A percentile compares a stretch with the other conserved stretches of the same genome.
Conservation (phyloP, 768 basidiomycete genomes). For the Rhizopogon vulgaris region DNA sequence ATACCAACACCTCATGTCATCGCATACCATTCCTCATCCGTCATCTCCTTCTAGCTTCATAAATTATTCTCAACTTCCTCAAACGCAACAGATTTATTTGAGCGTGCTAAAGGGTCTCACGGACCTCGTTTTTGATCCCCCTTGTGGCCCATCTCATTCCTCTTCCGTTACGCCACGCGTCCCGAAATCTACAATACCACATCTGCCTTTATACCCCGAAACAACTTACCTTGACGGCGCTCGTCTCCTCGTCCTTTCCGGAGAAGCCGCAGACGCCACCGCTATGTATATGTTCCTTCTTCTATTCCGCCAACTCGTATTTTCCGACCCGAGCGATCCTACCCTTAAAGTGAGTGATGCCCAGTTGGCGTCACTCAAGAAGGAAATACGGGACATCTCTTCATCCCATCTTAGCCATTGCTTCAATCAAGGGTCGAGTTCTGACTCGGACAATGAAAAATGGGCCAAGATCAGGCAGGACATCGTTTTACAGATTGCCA, state of each 20-base stretch:
- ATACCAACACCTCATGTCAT: constrained; percentile 37
- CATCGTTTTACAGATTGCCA: constrained; percentile 71
- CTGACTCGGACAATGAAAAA: constrained; percentile 39
- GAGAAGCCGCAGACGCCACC: constrained; percentile 70
- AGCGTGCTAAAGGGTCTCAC: constrained; percentile 53
- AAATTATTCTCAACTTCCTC: constrained; percentile 39
- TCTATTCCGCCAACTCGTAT: constrained; percentile 70
- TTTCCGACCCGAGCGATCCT: constrained; percentile 37
- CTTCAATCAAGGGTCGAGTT: constrained; percentile 32
- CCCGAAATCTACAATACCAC: constrained; percentile 19
- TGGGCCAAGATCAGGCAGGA: constrained; percentile 56
- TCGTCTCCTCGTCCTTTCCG: constrained; percentile 57
- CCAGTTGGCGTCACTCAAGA: constrained; percentile 57
- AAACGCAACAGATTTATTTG: constrained; percentile 40
- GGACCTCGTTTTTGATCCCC: constrained; percentile 59
- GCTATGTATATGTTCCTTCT: constrained; percentile 77
- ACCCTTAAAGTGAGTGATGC: constrained; percentile 40
- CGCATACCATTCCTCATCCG: constrained; percentile 37
- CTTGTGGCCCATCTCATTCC: constrained; percentile 25
- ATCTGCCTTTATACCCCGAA: constrained; percentile 57
- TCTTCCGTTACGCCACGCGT: constrained; percentile 26
- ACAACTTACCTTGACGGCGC: constrained; percentile 75
- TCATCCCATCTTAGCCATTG: constrained; percentile 57
- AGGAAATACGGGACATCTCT: constrained; percentile 65
- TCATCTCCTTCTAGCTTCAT: constrained; percentile 36